These are phyloP conservation scores for Cyclotella kingstonii DNA, from an alignment of 108 stramenopile genomes.

Conservation along the genomic window DNA sequence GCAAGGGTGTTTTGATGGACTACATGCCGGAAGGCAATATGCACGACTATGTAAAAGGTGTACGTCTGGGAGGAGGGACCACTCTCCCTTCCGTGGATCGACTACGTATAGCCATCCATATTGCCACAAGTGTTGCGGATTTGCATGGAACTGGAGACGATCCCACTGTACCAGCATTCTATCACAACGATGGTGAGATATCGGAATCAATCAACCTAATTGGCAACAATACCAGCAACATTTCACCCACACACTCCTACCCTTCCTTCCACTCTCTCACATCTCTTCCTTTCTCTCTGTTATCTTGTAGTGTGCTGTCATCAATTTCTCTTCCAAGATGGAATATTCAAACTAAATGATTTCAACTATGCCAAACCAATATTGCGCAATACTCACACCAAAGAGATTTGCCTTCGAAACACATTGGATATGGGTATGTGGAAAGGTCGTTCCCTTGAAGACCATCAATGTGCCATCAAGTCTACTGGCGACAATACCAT, in stretches of 20 bases:
- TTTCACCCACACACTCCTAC: too few relatives aligned
- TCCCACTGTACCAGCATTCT: slow-evolving; percentile 25
- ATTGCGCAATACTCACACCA: slow-evolving; percentile 19
- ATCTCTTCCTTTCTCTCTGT: too few relatives aligned
- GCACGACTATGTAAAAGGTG: slow-evolving; percentile 46
- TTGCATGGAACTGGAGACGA: slow-evolving; percentile 49
- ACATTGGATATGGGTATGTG: slow-evolving; percentile 27
- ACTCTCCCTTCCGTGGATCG: slow-evolving; percentile 16
- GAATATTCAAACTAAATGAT: slow-evolving; percentile 57
- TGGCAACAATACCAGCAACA: too few relatives aligned
- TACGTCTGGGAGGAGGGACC: too few relatives aligned
- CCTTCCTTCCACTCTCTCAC: too few relatives aligned
- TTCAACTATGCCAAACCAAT: slow-evolving; percentile 47
- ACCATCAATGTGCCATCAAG: neutral
- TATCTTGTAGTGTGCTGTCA: slow-evolving; percentile 53
- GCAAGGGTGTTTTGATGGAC: slow-evolving; percentile 49
- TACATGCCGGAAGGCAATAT: slow-evolving; percentile 48
- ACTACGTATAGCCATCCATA: slow-evolving; percentile 31
- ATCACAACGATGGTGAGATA: slow-evolving; percentile 53
- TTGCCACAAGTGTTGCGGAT: slow-evolving; percentile 54
- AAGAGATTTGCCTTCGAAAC: slow-evolving; percentile 20
- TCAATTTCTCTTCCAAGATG: slow-evolving; percentile 55
- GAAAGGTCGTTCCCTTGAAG: slow-evolving; percentile 43
- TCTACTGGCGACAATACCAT: too few relatives aligned
- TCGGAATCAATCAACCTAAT: too few relatives aligned